A percentile compares a stretch with the other conserved stretches of the same genome.
phyloP scores from a whole-genome alignment of 2,329 filamentous ascomycete species.

The Curvularia eragrostidis region DNA sequence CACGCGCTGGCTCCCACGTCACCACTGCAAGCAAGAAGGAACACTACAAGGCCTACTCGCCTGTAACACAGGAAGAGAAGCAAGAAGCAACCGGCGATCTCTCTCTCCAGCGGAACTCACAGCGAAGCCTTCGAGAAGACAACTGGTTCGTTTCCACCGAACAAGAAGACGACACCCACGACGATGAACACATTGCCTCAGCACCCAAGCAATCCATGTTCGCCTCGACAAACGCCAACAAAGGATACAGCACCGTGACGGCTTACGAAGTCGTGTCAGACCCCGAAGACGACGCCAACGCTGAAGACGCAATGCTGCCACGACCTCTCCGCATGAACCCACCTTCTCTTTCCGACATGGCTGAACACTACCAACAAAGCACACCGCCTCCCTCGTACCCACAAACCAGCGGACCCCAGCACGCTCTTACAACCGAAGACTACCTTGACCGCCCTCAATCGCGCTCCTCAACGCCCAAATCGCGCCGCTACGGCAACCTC shows the following conservation, averaged over 20 bases:
- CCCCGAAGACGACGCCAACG: slow-evolving; percentile 35
- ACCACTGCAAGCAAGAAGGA: slow-evolving; percentile 40
- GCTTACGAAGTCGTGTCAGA: slow-evolving; percentile 40
- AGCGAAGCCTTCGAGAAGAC: slow-evolving; percentile 51
- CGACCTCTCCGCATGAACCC: slow-evolving; percentile 58
- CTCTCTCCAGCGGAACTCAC: slow-evolving; percentile 36
- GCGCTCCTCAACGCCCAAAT: slow-evolving; percentile 48
- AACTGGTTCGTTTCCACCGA: slow-evolving; percentile 57
- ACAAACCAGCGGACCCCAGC: slow-evolving; percentile 11
- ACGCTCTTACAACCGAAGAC: slow-evolving; percentile 33
- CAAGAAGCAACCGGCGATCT: slow-evolving; percentile 34
- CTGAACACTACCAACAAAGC: slow-evolving; percentile 22
- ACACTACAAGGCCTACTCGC: slow-evolving; percentile 26
- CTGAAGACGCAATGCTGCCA: slow-evolving; percentile 40
- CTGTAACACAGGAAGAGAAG: neutral
- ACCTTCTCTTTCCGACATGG: slow-evolving; percentile 45
- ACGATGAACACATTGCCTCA: slow-evolving; percentile 17
- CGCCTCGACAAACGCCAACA: slow-evolving; percentile 27
- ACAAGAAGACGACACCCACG: slow-evolving; percentile 23
- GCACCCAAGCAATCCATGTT: slow-evolving; percentile 34
- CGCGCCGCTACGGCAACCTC: slow-evolving; percentile 57
- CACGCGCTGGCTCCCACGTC: slow-evolving; percentile 36
- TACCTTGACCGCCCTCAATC: slow-evolving; percentile 38
- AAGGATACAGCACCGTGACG: slow-evolving; percentile 40
- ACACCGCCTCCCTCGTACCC: slow-evolving; percentile 9